phyloP scores from a whole-genome alignment of 164 flowering plant genomes.

The Magnolia sinica region DNA sequence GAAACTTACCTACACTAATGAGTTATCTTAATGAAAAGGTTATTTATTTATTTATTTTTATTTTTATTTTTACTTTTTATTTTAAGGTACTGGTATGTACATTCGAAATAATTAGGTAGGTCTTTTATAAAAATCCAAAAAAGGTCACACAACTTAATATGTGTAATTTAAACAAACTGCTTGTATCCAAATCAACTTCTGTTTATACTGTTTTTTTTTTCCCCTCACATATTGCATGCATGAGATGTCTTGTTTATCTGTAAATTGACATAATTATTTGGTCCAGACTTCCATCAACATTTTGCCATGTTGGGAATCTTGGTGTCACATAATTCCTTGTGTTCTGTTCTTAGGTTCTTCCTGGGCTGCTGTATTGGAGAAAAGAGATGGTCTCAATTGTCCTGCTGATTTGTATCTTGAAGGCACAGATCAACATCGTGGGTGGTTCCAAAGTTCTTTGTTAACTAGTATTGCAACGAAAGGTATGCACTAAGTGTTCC shows the following conservation, averaged over 20 bases:
- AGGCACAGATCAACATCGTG: constrained; percentile 99
- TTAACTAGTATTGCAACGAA: constrained; percentile 82
- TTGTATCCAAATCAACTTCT: too few relatives aligned
- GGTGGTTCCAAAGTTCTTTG: constrained; percentile 99
- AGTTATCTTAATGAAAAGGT: too few relatives aligned
- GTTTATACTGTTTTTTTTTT: neutral
- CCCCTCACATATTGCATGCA: neutral
- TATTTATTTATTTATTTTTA: too few relatives aligned
- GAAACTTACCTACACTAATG: too few relatives aligned
- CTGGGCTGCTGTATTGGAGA: constrained; percentile 94
- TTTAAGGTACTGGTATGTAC: too few relatives aligned
- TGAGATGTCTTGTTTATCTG: neutral
- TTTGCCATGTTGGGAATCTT: neutral
- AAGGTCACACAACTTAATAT: too few relatives aligned
- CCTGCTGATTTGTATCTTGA: constrained; percentile 98
- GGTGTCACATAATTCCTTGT: neutral
- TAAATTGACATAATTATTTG: neutral
- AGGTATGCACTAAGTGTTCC: constrained; percentile 31
- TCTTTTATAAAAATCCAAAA: too few relatives aligned
- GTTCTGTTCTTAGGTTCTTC: constrained; percentile 67
- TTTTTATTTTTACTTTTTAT: too few relatives aligned
- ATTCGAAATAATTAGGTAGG: too few relatives aligned
- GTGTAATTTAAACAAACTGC: too few relatives aligned
- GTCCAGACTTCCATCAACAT: constrained; percentile 2
- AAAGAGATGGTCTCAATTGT: constrained; percentile 53